Base-by-base conservation (phyloP, 805 yeast genomes). In the Ogataea thermomethanolica region DNA sequence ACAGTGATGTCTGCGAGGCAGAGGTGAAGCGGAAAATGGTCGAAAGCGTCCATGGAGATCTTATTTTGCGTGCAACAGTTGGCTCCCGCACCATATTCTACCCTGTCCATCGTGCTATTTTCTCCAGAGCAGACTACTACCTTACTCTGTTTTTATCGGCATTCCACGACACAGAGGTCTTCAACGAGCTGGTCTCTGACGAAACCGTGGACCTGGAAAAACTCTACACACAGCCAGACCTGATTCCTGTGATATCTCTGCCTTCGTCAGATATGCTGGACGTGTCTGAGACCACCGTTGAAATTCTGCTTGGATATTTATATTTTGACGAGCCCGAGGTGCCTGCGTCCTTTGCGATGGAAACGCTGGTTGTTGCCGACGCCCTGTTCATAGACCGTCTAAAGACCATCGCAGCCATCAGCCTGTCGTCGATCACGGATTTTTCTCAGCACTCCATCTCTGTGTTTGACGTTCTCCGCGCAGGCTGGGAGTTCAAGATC, bases 401-500 rank as follows among this genome's bases (percentile, higher is more conserved):
- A 39, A 82, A 83, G 57, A 71, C 80, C 2, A 66, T 79, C 66
- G 79, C 86, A 5, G 80, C 86, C 1, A 66, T 73, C 8, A 58
- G 66, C 9, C 60, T 78, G 26, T 64, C 76, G 1, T 59, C 65
- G 13, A 35, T 49, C 4, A 41, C 45, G 7, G 38, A 29, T 29
- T 48, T 63, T 28, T 51, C 52, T 6, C 12, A 37, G 4, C 43
- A 60, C 0, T 38, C 54, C n/a, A 55, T 54, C 11, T 63, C 74
- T 14, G 63, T 78, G 0, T 82, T 67, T 54, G 84, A 81, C 21
- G 63, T 83, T 11, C 59, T 85, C 17, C 61, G 78, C 38, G 73
- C 81, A 1, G 79, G 83, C 0, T 85, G 95, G 93, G 73, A 71
- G 12, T 74, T 84, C 0, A 64, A 81, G 26, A 65, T 82, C 34